These are phyloP conservation scores for Amylocystis lapponica DNA, from an alignment of 768 basidiomycete species.

Conservation along the genomic window DNA sequence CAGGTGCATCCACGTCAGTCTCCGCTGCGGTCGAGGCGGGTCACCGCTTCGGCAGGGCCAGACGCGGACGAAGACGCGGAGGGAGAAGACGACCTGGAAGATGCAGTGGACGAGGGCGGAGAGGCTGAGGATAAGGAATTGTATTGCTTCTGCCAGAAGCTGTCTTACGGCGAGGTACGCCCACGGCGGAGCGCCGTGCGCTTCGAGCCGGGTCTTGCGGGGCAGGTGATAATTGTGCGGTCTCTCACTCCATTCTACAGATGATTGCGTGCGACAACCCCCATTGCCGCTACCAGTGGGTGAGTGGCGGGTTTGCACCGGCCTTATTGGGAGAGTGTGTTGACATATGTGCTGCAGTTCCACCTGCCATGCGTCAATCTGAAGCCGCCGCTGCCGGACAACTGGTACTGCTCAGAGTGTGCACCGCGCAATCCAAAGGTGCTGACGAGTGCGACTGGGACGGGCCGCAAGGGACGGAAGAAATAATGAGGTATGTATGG, in stretches of 20 bases:
- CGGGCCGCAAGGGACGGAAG: slow-evolving; percentile 22
- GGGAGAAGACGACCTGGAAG: slow-evolving; percentile 30
- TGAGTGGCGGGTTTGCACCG: slow-evolving; percentile 25
- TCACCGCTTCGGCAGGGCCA: slow-evolving; percentile 15
- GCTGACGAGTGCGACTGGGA: slow-evolving; percentile 2
- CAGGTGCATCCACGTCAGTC: slow-evolving; percentile 21
- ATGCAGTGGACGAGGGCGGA: slow-evolving; percentile 39
- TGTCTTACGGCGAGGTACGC: slow-evolving; percentile 53
- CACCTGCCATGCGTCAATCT: slow-evolving; percentile 57
- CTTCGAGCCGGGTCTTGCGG: not conserved
- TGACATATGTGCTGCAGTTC: slow-evolving; percentile 36
- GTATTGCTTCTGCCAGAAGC: slow-evolving; percentile 60
- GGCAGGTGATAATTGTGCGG: slow-evolving; percentile 1
- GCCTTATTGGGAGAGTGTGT: not conserved
- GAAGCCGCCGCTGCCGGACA: slow-evolving; percentile 49
- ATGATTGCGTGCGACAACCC: slow-evolving; percentile 64
- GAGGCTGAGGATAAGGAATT: slow-evolving; percentile 51
- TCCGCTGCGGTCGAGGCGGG: slow-evolving; percentile 18
- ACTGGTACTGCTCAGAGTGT: slow-evolving; percentile 58
- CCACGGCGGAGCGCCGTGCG: not conserved
- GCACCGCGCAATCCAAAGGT: slow-evolving; percentile 16
- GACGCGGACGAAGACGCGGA: slow-evolving; percentile 30
- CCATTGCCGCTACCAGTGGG: slow-evolving; percentile 56
- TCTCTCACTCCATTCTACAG: slow-evolving; percentile 19
- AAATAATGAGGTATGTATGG: slow-evolving; percentile 24